phyloP scores from a whole-genome alignment of 768 basidiomycete genomes.

The Tubosaeta sp. region DNA sequence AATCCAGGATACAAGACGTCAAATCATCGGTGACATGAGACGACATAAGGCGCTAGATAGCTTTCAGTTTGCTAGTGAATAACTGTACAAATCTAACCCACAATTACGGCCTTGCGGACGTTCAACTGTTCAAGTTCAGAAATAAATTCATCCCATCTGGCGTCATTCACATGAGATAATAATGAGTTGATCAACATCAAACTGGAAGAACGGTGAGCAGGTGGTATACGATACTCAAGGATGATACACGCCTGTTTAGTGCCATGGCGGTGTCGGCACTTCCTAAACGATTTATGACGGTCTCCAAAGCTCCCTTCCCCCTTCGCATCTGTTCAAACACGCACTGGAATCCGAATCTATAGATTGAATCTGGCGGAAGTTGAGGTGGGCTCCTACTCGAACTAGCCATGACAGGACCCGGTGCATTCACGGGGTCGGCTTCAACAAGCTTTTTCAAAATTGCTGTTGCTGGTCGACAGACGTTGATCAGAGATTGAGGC shows the following conservation, averaged over 20 bases:
- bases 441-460: slow-evolving; percentile 89
- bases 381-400: slow-evolving; percentile 54
- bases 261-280: slow-evolving; percentile 85
- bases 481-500: slow-evolving; percentile 75
- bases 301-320: slow-evolving; percentile 67
- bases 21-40: slow-evolving; percentile 77
- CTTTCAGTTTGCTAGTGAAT: slow-evolving; percentile 8
- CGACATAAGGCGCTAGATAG: slow-evolving; percentile 70
- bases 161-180: slow-evolving; percentile 72
- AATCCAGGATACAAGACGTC: slow-evolving; percentile 79
- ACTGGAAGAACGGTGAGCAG: slow-evolving; percentile 35
- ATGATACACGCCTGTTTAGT: slow-evolving; percentile 58
- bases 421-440: slow-evolving; percentile 69
- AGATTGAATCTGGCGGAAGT: slow-evolving; percentile 65
- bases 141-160: slow-evolving; percentile 76
- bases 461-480: slow-evolving; percentile 86
- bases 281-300: slow-evolving; percentile 74
- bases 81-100: slow-evolving; percentile 36
- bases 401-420: slow-evolving; percentile 53
- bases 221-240: neutral
- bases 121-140: slow-evolving; percentile 70
- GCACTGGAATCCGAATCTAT: slow-evolving; percentile 77
- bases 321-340: slow-evolving; percentile 82
- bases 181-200: slow-evolving; percentile 91
- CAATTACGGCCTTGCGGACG: slow-evolving; percentile 77